Evolutionary conservation across 2,329 filamentous ascomycete species (phyloP).

Genomic region (Arthroderma uncinatum): DNA sequence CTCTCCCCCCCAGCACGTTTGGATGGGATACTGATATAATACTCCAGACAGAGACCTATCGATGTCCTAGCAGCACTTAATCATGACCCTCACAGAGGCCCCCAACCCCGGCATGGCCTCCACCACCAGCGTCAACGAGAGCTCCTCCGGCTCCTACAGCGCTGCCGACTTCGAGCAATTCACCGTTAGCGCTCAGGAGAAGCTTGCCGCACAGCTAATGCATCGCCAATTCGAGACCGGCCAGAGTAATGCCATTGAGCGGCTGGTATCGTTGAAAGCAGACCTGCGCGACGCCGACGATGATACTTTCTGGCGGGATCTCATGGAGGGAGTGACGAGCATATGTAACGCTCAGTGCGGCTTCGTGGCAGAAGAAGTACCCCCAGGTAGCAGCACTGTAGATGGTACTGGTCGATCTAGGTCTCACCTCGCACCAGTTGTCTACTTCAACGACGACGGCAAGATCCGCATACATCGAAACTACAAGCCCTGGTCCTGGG

Average conservation of each 20-base stretch:
- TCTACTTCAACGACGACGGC: conserved; percentile 58
- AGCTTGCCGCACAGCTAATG: neutral
- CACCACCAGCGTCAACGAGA: neutral
- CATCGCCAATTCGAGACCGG: conserved; percentile 31
- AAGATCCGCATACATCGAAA: conserved; percentile 43
- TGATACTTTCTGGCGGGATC: conserved; percentile 52
- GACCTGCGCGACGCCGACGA: conserved; percentile 42
- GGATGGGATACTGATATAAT: neutral
- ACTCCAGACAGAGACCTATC: neutral
- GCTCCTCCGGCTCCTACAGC: neutral
- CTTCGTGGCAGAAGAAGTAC: conserved; percentile 39
- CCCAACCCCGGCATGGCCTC: neutral
- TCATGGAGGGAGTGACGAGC: conserved; percentile 53
- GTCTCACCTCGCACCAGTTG: conserved; percentile 53
- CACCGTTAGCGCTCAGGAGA: conserved; percentile 3
- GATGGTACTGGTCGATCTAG: neutral
- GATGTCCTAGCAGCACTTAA: neutral
- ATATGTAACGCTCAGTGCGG: conserved; percentile 56
- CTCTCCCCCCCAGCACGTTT: neutral
- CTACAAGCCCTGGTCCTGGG: conserved; percentile 54
- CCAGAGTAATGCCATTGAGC: conserved; percentile 52
- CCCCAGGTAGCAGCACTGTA: conserved; percentile 23
- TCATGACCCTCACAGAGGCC: neutral
- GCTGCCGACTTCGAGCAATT: neutral
- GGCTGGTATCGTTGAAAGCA: conserved; percentile 49